Evolutionary conservation across 2,329 filamentous ascomycete species (phyloP).

Genomic region (Fusarium chuoi): DNA sequence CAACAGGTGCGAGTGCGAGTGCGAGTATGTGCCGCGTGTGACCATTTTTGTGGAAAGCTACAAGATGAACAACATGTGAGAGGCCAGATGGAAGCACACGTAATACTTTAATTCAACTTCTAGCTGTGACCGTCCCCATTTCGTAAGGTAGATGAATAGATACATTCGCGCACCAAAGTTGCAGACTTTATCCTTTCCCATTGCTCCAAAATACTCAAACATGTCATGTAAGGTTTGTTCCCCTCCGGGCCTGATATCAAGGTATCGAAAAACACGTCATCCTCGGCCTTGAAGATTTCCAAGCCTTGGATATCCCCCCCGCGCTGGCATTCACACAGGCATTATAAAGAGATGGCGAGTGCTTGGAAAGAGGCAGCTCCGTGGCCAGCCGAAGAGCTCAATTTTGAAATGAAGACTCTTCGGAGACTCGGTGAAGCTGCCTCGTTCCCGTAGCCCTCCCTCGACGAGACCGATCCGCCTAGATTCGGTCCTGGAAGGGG

Average conservation of each 20-base stretch:
- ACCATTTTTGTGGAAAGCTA: constrained; percentile 7
- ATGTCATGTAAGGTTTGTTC: constrained; percentile 36
- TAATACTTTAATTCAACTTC: constrained; percentile 41
- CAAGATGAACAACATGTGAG: background rate
- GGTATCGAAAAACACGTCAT: constrained; percentile 41
- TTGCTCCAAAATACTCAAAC: constrained; percentile 42
- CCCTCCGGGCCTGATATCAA: constrained; percentile 36
- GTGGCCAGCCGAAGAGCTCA: background rate
- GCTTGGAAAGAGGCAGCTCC: background rate
- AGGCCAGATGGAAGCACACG: constrained; percentile 24
- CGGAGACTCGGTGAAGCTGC: constrained; percentile 33
- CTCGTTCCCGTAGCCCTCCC: constrained; percentile 24
- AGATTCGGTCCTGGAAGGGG: constrained; percentile 53
- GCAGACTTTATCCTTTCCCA: constrained; percentile 41
- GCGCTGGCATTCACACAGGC: constrained; percentile 12
- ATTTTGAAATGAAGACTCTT: constrained; percentile 17
- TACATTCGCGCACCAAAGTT: constrained; percentile 38
- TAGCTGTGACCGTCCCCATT: constrained; percentile 23
- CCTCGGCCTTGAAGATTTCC: constrained; percentile 21
- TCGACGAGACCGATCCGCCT: constrained; percentile 38
- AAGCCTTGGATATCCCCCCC: constrained; percentile 16
- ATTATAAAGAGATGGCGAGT: constrained; percentile 19
- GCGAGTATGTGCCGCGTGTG: background rate
- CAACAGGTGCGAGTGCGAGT: background rate
- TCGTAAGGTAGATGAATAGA: constrained; percentile 36